phyloP scores from a whole-genome alignment of 179 eudicot species.

The Sideroxylon spinosum region DNA sequence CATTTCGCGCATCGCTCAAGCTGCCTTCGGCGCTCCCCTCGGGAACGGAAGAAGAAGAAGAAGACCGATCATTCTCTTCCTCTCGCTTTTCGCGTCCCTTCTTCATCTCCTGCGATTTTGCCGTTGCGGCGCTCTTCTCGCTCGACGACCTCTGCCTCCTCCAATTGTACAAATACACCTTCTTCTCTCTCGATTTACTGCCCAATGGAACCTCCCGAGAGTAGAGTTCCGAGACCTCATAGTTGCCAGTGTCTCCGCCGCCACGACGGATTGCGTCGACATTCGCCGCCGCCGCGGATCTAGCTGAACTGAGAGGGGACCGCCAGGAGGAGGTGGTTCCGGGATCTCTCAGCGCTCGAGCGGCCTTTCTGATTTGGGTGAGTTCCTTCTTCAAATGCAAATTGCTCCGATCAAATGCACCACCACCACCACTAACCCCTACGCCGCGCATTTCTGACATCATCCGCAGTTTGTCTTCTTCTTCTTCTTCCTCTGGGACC shows the following conservation, averaged over 20 bases:
- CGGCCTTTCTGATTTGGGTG: constrained; percentile 83
- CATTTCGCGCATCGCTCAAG: constrained; percentile 57
- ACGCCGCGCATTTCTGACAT: constrained; percentile 22
- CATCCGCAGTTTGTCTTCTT: too few species aligned
- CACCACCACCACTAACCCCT: constrained; percentile 5
- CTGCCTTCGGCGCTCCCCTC: constrained; percentile 55
- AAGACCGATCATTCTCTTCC: constrained; percentile 40
- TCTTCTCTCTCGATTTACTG: constrained; percentile 34
- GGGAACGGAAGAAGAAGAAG: constrained; percentile 28
- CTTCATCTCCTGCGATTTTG: constrained; percentile 17
- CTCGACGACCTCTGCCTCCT: constrained; percentile 63
- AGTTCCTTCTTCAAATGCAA: constrained; percentile 88
- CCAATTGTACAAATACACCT: constrained; percentile 78
- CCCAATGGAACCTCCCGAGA: not conserved
- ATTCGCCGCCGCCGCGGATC: constrained; percentile 36
- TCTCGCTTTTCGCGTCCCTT: constrained; percentile 9
- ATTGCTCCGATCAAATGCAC: constrained; percentile 67
- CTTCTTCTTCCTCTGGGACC: too few species aligned
- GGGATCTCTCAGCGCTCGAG: constrained; percentile 77
- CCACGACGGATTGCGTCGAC: constrained; percentile 12
- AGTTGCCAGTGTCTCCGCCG: not conserved
- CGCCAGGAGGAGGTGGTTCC: constrained; percentile 91
- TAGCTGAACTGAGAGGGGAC: constrained; percentile 66
- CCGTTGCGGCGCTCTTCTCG: constrained; percentile 54
- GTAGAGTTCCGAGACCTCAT: not conserved